Evolutionary conservation across 108 stramenopile species (phyloP).

Genomic region (Aurantiochytrium sp.): DNA sequence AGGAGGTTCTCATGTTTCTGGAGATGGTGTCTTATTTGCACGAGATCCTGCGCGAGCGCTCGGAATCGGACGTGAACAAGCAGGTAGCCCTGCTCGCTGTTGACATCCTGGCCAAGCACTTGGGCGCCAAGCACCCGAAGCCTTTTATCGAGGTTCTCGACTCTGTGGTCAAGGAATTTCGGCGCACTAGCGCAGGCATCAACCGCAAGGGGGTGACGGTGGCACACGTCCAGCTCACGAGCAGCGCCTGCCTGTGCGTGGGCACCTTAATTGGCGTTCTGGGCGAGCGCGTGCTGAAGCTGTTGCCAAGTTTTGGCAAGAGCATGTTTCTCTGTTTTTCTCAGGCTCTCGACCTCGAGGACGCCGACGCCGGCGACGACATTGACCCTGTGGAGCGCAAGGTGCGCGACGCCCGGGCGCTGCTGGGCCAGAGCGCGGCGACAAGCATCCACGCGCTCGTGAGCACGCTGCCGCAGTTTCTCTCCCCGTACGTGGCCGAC

Average conservation of each 20-base stretch:
- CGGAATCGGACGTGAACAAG: conserved; percentile 19
- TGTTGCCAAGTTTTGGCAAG: neutral
- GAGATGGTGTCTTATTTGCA: neutral
- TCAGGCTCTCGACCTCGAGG: neutral
- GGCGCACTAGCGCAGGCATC: neutral
- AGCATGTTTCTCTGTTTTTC: neutral
- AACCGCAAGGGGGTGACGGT: neutral
- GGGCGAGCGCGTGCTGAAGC: neutral
- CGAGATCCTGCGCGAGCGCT: neutral
- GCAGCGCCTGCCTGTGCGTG: conserved; percentile 18
- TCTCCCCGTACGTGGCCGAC: conserved; percentile 13
- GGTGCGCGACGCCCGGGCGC: neutral
- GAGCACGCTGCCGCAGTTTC: neutral
- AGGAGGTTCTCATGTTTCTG: conserved; percentile 1
- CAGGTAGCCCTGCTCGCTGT: neutral
- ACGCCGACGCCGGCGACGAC: too few relatives aligned
- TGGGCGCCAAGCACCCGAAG: neutral
- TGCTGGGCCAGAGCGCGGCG: conserved; percentile 10
- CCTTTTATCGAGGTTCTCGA: neutral
- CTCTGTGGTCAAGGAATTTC: conserved; percentile 8
- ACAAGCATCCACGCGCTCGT: neutral
- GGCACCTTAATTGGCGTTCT: neutral
- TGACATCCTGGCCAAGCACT: neutral
- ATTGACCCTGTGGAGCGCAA: neutral
- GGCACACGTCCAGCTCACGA: neutral